phyloP scores from a whole-genome alignment of 768 basidiomycete genomes.

The Rhodotorula taiwanensis region DNA sequence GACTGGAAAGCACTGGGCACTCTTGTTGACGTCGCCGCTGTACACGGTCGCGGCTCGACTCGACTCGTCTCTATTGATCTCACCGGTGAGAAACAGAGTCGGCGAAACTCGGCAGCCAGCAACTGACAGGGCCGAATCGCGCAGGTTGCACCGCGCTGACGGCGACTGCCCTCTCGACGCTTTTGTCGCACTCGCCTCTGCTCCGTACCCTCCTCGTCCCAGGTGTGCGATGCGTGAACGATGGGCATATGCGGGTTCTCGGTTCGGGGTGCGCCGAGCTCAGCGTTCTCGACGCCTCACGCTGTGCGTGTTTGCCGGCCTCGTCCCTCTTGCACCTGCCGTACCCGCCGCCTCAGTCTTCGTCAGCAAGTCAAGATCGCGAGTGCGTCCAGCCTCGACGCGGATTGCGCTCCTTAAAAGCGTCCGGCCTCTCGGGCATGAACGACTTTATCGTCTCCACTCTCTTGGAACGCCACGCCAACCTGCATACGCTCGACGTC shows the following conservation, averaged over 20 bases:
- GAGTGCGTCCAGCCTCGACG: too few relatives aligned
- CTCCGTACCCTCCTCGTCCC: constrained; percentile 60
- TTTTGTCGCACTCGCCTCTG: constrained; percentile 64
- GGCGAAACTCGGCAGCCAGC: background rate
- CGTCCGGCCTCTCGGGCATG: constrained; percentile 58
- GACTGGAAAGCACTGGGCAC: background rate
- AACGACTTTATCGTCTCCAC: constrained; percentile 38
- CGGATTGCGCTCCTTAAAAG: constrained; percentile 55
- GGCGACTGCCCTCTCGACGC: constrained; percentile 60
- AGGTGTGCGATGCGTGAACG: constrained; percentile 63
- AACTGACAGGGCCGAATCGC: background rate
- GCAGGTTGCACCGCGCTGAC: constrained; percentile 62
- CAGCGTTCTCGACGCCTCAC: constrained; percentile 59
- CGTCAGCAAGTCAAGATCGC: too few relatives aligned
- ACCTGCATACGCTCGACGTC: constrained; percentile 42
- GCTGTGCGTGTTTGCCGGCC: constrained; percentile 60
- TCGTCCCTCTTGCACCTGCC: constrained; percentile 43
- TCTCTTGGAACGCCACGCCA: constrained; percentile 43
- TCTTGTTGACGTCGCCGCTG: constrained; percentile 2
- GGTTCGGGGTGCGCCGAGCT: constrained; percentile 56
- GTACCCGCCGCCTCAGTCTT: constrained; percentile 48
- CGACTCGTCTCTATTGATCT: constrained; percentile 10
- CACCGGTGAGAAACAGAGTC: background rate
- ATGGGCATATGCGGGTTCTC: constrained; percentile 66
- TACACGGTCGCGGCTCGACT: background rate